A percentile compares a stretch with the other conserved stretches of the same genome.
Conservation (phyloP, 1,139 yeast genomes). For the Taphrina sp. region DNA sequence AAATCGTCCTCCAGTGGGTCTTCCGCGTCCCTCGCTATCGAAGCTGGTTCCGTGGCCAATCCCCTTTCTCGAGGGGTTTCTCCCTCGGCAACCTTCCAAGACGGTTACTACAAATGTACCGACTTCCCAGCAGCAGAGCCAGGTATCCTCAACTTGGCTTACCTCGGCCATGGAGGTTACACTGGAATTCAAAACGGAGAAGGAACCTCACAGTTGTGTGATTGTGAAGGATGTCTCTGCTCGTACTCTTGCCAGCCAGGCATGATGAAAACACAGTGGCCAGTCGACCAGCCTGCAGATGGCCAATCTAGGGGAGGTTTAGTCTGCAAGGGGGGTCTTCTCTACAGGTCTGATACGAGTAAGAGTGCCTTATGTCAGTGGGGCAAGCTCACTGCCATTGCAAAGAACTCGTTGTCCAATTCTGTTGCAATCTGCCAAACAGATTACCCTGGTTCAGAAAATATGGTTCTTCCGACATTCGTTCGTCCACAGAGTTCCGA, state of each 20-base stretch:
- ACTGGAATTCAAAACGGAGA: slow-evolving; percentile 67
- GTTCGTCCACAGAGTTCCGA: slow-evolving; percentile 65
- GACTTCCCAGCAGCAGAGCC: slow-evolving; percentile 77
- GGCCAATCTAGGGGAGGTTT: slow-evolving; percentile 94
- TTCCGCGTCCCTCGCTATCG: neutral
- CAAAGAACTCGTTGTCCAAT: slow-evolving; percentile 61
- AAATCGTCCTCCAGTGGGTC: neutral
- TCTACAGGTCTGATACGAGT: slow-evolving; percentile 70
- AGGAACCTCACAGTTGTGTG: slow-evolving; percentile 54
- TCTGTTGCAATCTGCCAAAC: slow-evolving; percentile 91
- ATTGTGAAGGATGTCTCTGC: slow-evolving; percentile 79
- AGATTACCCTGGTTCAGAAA: slow-evolving; percentile 98
- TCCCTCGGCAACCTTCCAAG: slow-evolving; percentile 64
- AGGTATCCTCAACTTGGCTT: slow-evolving; percentile 82
- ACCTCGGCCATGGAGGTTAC: slow-evolving; percentile 88
- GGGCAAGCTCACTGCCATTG: slow-evolving; percentile 71
- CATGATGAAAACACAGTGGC: slow-evolving; percentile 98
- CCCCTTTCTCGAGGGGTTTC: slow-evolving; percentile 12
- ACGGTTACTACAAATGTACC: slow-evolving; percentile 74
- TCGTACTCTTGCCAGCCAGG: slow-evolving; percentile 96
- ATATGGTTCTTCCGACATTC: slow-evolving; percentile 90
- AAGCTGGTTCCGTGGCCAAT: slow-evolving; percentile 16
- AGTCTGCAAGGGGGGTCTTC: slow-evolving; percentile 64
- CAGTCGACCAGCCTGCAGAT: slow-evolving; percentile 71
- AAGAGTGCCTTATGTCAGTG: slow-evolving; percentile 72